These are phyloP conservation scores for Phytophthora europaea DNA, from an alignment of 352 stramenopile genomes.

Conservation along the genomic window DNA sequence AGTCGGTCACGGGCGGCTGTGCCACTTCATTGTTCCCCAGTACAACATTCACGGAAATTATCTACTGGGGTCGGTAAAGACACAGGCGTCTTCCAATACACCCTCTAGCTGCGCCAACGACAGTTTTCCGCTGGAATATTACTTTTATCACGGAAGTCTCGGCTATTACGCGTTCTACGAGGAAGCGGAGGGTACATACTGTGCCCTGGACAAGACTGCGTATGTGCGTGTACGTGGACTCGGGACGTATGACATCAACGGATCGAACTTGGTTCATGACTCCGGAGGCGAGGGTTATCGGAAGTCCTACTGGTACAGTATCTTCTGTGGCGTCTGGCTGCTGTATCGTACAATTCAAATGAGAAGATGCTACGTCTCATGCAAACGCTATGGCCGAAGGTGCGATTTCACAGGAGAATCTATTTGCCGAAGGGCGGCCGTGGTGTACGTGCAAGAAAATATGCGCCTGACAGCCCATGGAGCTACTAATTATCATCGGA, in stretches of 20 bases:
- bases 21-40: conserved; percentile 20
- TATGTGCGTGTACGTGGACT: conserved; percentile 12
- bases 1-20: neutral
- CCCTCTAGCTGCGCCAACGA: conserved; percentile 1
- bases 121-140: conserved; percentile 11
- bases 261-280: neutral
- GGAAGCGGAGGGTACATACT: conserved; percentile 12
- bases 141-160: conserved; percentile 26
- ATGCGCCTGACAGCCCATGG: conserved; percentile 18
- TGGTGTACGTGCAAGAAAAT: conserved; percentile 24
- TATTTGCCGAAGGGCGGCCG: conserved; percentile 8
- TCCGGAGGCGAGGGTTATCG: conserved; percentile 4
- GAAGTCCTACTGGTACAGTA: conserved; percentile 22
- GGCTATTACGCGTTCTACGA: conserved; percentile 25
- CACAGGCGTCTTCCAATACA: neutral
- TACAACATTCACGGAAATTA: conserved; percentile 30
- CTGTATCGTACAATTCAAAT: conserved; percentile 14
- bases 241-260: conserved; percentile 25
- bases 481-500: conserved; percentile 14
- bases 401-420: conserved; percentile 5
- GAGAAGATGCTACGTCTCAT: conserved; percentile 13
- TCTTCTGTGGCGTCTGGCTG: conserved; percentile 12
- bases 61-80: neutral
- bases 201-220: conserved; percentile 6
- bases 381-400: conserved; percentile 13